These are phyloP conservation scores for Kandelia obovata DNA, from an alignment of 345 rosid genomes.

Conservation along the genomic window DNA sequence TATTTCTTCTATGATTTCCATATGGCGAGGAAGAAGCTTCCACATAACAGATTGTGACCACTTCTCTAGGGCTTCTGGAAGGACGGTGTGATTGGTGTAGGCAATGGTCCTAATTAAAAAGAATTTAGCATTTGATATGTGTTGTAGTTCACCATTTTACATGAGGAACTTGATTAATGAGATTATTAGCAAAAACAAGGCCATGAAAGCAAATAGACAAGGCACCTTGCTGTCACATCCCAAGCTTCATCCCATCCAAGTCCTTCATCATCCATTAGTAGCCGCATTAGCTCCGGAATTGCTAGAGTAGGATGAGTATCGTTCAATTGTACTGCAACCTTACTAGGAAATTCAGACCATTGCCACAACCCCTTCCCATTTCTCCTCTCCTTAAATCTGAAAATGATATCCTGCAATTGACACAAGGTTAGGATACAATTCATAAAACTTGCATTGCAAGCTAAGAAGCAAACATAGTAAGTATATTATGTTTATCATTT, in stretches of 20 bases:
- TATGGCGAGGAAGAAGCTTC: constrained; percentile 99
- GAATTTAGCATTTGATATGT: constrained; percentile 13
- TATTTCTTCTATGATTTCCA: constrained; percentile 95
- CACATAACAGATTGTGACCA: constrained; percentile 92
- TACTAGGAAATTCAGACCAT: constrained; percentile 90
- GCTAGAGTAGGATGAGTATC: constrained; percentile 99
- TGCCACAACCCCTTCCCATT: constrained; percentile 44
- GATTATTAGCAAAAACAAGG: no score
- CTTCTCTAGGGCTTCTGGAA: constrained; percentile 97
- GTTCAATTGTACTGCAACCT: constrained; percentile 91
- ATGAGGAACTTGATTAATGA: background rate
- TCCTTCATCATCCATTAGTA: constrained; percentile 83
- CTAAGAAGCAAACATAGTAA: background rate
- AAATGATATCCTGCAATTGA: constrained; percentile 71
- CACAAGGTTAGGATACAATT: constrained; percentile 5
- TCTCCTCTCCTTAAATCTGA: constrained; percentile 78
- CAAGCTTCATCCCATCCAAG: constrained; percentile 99
- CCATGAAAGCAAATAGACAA: background rate
- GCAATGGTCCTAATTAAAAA: constrained; percentile 72
- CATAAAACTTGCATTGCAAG: background rate
- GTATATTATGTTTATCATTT: background rate
- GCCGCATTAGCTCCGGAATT: constrained; percentile 92
- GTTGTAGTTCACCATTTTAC: constrained; percentile 11
- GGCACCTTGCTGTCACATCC: constrained; percentile 76
- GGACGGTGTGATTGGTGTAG: constrained; percentile 97